Evolutionary conservation across 2,329 filamentous ascomycete species (phyloP).

Genomic region (Colletotrichum tropicale): DNA sequence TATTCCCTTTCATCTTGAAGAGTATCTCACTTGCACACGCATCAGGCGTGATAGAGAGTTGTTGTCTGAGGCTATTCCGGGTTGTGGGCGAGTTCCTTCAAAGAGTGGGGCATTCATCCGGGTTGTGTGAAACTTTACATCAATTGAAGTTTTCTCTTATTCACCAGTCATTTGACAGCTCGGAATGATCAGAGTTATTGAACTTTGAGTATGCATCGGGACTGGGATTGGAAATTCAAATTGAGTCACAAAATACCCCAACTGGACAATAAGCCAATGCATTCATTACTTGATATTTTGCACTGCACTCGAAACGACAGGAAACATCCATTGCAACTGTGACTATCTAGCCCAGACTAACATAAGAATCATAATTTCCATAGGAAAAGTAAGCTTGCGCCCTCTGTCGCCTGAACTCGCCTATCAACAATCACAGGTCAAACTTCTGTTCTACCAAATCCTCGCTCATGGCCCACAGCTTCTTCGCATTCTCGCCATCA

Average conservation of each 20-base stretch:
- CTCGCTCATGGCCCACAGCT: neutral
- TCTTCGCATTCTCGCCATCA: neutral
- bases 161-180: neutral
- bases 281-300: neutral
- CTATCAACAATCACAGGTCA: neutral
- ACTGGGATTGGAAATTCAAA: neutral
- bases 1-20: neutral
- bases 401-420: neutral
- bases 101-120: neutral
- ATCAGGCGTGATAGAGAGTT: neutral
- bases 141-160: neutral
- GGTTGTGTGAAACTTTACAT: neutral
- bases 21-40: neutral
- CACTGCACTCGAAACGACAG: too few species aligned
- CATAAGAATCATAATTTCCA: neutral
- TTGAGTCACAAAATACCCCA: neutral
- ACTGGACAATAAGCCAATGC: neutral
- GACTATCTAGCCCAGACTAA: too few species aligned
- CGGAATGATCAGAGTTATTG: neutral
- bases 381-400: neutral
- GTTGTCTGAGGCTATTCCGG: neutral
- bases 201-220: neutral
- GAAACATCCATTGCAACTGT: too few species aligned
- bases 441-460: neutral
- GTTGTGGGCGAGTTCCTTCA: neutral